These are phyloP conservation scores for Lentinula detonsa DNA, from an alignment of 768 basidiomycete genomes.

Conservation along the genomic window DNA sequence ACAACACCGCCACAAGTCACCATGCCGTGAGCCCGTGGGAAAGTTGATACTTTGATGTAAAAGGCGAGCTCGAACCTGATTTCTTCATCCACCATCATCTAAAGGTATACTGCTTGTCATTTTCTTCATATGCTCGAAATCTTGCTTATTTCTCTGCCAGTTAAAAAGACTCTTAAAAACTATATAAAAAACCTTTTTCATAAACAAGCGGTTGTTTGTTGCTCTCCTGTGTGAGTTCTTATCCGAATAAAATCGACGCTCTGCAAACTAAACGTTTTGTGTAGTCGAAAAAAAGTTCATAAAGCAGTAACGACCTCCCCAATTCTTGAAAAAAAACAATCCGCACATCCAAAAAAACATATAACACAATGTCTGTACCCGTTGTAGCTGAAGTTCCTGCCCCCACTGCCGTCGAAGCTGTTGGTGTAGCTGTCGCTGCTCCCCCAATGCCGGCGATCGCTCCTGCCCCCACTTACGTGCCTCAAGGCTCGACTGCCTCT, in stretches of 20 bases:
- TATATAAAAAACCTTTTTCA: conserved; percentile 56
- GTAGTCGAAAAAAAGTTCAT: conserved; percentile 69
- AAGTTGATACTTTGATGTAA: background rate
- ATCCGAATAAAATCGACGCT: conserved; percentile 10
- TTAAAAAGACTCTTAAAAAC: conserved; percentile 69
- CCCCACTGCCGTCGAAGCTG: conserved; percentile 39
- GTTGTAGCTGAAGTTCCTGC: conserved; percentile 48
- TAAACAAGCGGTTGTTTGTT: conserved; percentile 74
- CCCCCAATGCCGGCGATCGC: conserved; percentile 10
- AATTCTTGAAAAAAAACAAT: conserved; percentile 18
- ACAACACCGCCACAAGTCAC: background rate
- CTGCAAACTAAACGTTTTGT: conserved; percentile 23
- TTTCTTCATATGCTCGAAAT: conserved; percentile 10
- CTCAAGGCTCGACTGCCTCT: conserved; percentile 49
- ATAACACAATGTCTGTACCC: conserved; percentile 48
- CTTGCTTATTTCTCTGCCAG: conserved; percentile 23
- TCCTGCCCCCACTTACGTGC: conserved; percentile 51
- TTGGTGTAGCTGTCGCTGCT: conserved; percentile 37
- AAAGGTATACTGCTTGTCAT: conserved; percentile 43
- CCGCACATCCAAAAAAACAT: conserved; percentile 16
- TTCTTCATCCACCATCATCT: conserved; percentile 65
- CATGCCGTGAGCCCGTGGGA: background rate
- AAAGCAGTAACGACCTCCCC: conserved; percentile 89
- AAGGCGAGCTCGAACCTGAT: conserved; percentile 14
- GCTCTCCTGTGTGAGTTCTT: conserved; percentile 56